These are phyloP conservation scores for Daldinia bambusicola DNA, from an alignment of 495 filamentous ascomycete genomes.

Conservation along the genomic window DNA sequence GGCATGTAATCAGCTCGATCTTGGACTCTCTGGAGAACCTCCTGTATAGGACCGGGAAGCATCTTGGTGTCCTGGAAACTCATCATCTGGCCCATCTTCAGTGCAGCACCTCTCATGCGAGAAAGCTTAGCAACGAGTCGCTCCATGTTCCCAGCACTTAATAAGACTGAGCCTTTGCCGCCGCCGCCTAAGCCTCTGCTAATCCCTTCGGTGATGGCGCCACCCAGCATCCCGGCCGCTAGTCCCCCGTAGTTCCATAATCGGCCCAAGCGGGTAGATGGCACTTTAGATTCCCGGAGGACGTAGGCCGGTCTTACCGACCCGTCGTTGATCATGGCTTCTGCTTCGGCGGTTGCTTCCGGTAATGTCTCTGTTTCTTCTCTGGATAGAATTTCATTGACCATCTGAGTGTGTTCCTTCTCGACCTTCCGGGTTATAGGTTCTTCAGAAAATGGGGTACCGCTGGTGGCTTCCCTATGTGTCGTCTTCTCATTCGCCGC, in stretches of 20 bases:
- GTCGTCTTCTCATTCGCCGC: constrained; percentile 37
- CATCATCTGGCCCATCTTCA: constrained; percentile 98
- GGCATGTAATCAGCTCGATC: constrained; percentile 99
- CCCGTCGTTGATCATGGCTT: constrained; percentile 26
- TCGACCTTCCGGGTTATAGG: constrained; percentile 21
- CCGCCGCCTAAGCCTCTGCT: constrained; percentile 71
- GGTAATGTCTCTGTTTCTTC: constrained; percentile 24
- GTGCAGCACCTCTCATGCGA: constrained; percentile 94
- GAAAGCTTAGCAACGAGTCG: constrained; percentile 91
- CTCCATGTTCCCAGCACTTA: constrained; percentile 90
- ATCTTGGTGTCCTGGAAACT: constrained; percentile 98
- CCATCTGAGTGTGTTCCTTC: constrained; percentile 32
- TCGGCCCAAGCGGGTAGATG: constrained; percentile 84
- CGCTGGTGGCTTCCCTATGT: constrained; percentile 35
- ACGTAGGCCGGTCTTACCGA: constrained; percentile 61
- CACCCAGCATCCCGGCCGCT: constrained; percentile 94
- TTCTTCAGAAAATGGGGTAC: constrained; percentile 27
- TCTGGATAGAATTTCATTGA: constrained; percentile 35
- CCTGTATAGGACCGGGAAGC: constrained; percentile 83
- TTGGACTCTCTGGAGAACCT: constrained; percentile 92
- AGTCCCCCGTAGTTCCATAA: constrained; percentile 95
- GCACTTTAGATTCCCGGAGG: constrained; percentile 89
- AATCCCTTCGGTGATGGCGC: constrained; percentile 85
- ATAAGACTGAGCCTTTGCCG: constrained; percentile 77
- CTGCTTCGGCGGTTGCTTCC: constrained; percentile 15